Evolutionary conservation across 2,329 filamentous ascomycete genomes (phyloP), one percentile per base, ranked within the genome.

Genomic region (Berkeleyomyces basicola): DNA sequence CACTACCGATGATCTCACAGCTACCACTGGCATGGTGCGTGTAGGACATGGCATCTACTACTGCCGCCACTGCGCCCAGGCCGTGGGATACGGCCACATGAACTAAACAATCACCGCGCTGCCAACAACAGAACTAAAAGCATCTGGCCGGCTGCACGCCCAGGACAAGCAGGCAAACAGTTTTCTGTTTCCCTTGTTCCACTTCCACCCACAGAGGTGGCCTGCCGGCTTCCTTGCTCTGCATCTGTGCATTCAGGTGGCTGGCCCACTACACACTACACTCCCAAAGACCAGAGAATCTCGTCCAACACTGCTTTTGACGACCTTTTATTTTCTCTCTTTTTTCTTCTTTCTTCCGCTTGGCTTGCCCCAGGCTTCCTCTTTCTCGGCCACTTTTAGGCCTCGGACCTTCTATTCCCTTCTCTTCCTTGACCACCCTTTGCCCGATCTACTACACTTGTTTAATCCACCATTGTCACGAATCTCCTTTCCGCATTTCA

Each of bases 11-110:
- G 81, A 84, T 71, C 74, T 78, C 59, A 75, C 73, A 67, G 74
- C 79, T 51, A 55, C 51, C 36, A 79, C 75, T 64, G 82, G 82
- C 66, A 86, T 86, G 82, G 78, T 86, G 11, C 78, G 79, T 68
- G 82, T 85, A 66, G 81, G 82, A 1, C 79, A 81, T 71, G 78
- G 85, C 65, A 85, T 85, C 74, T 85, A 86, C 72, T 64, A 64
- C 63, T 85, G 83, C 73, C 76, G 79, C 64, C 77, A 81, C 43
- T 86, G 83, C 70, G 83, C 83, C 65, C 80, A 78, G 69, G 80
- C 82, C 70, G 80, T 83, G 40, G 83, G 82, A 67, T 85, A 84
- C 72, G 81, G 79, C 70, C 84, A 78, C 79, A 68, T 51, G 44
- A 46, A 49, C 42, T 46, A 60, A 39, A 36, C 36, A 31, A 57